Conservation (phyloP, 768 basidiomycete genomes). For the Lactarius pseudohatsudake region DNA sequence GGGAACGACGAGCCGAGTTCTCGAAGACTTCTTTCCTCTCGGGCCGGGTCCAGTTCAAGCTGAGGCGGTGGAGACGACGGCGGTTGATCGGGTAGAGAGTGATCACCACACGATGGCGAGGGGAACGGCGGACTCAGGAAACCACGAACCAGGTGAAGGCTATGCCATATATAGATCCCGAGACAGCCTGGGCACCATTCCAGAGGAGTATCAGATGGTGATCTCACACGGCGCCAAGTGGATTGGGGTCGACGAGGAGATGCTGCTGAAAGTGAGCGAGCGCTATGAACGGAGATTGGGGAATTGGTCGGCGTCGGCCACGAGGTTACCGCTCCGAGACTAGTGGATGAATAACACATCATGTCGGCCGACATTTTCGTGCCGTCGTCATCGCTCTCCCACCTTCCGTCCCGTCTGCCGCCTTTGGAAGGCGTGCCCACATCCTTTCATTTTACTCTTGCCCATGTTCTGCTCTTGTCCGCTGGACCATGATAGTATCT, state of each 20-base stretch:
- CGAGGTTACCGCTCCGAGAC: constrained; percentile 4
- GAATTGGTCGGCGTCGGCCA: constrained; percentile 44
- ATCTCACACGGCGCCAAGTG: constrained; percentile 52
- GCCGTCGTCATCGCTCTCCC: background rate
- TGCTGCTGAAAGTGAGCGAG: constrained; percentile 58
- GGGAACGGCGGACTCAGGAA: constrained; percentile 24
- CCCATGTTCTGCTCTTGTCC: constrained; percentile 12
- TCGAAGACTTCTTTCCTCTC: constrained; percentile 33
- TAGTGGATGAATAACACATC: background rate
- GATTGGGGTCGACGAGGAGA: constrained; percentile 53
- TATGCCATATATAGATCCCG: constrained; percentile 64
- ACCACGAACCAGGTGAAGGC: constrained; percentile 53
- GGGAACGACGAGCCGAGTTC: constrained; percentile 34
- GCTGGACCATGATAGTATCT: constrained; percentile 11
- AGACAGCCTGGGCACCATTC: constrained; percentile 63
- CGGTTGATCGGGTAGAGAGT: background rate
- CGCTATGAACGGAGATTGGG: constrained; percentile 62
- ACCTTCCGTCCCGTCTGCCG: constrained; percentile 3
- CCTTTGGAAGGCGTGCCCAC: constrained; percentile 4
- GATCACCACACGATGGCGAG: constrained; percentile 19
- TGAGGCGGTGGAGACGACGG: constrained; percentile 6
- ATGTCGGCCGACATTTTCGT: background rate
- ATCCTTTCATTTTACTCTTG: constrained; percentile 8
- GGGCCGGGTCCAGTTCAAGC: background rate
- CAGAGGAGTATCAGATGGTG: constrained; percentile 51